phyloP scores from a whole-genome alignment of 805 yeast species.

The Tetrapisispora namnaoensis region DNA sequence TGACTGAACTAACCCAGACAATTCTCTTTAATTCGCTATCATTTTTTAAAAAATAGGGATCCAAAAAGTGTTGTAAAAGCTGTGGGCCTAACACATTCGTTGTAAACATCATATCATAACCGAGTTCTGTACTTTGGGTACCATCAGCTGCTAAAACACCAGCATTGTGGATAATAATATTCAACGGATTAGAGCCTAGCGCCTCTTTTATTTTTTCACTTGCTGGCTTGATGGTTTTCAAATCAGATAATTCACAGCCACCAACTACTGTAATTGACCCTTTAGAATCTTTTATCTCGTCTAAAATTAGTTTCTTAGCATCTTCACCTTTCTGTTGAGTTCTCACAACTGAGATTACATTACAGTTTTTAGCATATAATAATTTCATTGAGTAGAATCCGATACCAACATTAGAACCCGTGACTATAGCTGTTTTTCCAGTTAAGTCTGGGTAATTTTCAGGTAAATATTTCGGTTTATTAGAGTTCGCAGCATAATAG shows the following conservation, averaged over 20 bases:
- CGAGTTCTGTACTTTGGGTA: constrained; percentile 26
- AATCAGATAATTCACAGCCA: constrained; percentile 33
- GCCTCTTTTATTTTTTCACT: constrained; percentile 14
- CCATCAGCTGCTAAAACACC: constrained; percentile 29
- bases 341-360: constrained; percentile 28
- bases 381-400: constrained; percentile 22
- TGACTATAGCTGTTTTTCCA: constrained; percentile 32
- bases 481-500: constrained; percentile 19
- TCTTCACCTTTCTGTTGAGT: constrained; percentile 26
- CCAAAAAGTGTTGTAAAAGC: constrained; percentile 30
- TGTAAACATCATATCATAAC: constrained; percentile 31
- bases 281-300: constrained; percentile 19
- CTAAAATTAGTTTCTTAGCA: constrained; percentile 23
- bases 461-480: constrained; percentile 24
- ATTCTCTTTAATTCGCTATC: constrained; percentile 27
- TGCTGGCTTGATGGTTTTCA: constrained; percentile 28
- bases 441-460: constrained; percentile 30
- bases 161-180: constrained; percentile 31
- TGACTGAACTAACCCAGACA: constrained; percentile 33
- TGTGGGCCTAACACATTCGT: constrained; percentile 33
- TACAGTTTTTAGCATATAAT: constrained; percentile 28
- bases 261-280: constrained; percentile 19
- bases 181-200: constrained; percentile 16
- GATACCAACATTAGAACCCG: constrained; percentile 35
- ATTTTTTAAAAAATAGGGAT: constrained; percentile 29